Percentiles rank a stretch among this genome's conserved stretches.
phyloP scores from a whole-genome alignment of 2,329 filamentous ascomycete species.

The Penicillium hesseltinei region DNA sequence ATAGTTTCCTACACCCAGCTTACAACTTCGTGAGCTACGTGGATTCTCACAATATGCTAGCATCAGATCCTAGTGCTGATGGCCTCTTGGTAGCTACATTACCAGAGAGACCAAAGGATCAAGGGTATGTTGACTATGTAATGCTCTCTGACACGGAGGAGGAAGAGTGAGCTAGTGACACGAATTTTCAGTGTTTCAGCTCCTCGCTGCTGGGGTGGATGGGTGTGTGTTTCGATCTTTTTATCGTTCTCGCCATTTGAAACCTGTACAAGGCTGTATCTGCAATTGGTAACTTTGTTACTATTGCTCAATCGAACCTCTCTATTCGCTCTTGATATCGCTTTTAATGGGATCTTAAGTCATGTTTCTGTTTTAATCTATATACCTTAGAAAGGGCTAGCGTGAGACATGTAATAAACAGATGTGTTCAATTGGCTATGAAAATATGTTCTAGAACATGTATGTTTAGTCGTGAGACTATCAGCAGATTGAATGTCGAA shows the following conservation, averaged over 20 bases:
- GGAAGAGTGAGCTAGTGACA: background rate
- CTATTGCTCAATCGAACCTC: background rate
- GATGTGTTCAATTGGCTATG: background rate
- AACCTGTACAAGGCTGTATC: no score
- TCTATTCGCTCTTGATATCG: background rate
- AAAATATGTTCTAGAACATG: background rate
- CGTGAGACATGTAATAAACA: background rate
- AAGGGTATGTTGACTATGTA: background rate
- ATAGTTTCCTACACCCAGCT: background rate
- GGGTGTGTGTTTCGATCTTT: background rate
- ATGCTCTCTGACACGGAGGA: background rate
- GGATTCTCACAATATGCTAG: background rate
- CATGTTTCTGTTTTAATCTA: background rate
- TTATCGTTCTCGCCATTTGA: background rate
- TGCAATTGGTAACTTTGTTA: background rate
- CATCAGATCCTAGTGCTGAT: background rate
- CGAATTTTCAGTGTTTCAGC: background rate
- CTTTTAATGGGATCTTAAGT: no score
- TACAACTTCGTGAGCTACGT: background rate
- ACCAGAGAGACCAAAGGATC: background rate
- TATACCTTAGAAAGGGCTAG: background rate
- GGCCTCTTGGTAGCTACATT: background rate
- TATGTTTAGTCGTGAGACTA: background rate
- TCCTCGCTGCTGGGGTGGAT: background rate
- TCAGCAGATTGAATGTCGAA: background rate